These are phyloP conservation scores for Circinella umbellata DNA, from an alignment of 371 early-diverging fungal species.

Conservation along the genomic window DNA sequence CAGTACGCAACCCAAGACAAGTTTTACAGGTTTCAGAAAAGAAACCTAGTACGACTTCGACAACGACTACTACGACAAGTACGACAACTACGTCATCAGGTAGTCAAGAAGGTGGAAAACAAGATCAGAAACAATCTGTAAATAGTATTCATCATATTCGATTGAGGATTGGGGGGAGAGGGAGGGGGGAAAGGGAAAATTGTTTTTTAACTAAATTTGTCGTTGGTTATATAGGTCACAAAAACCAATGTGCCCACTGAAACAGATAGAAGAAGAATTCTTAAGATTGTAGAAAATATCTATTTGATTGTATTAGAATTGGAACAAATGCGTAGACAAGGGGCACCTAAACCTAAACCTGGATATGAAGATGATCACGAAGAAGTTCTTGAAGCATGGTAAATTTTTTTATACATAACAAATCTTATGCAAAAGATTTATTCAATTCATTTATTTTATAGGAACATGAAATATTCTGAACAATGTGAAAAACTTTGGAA, in stretches of 20 bases:
- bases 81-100: neutral
- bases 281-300: constrained; percentile 79
- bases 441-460: constrained; percentile 12
- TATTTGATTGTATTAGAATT: constrained; percentile 77
- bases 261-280: constrained; percentile 61
- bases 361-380: constrained; percentile 57
- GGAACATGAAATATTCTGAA: constrained; percentile 61
- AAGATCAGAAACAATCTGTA: neutral
- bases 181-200: no score
- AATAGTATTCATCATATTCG: no score
- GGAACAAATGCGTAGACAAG: constrained; percentile 82
- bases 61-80: no score
- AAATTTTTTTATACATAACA: neutral
- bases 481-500: constrained; percentile 68
- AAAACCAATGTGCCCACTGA: constrained; percentile 19
- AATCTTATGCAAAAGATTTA: no score
- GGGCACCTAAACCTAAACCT: constrained; percentile 52
- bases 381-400: constrained; percentile 58
- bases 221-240: neutral
- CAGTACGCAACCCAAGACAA: constrained; percentile 89
- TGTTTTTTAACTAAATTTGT: no score
- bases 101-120: neutral
- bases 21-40: constrained; percentile 72
- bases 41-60: neutral
- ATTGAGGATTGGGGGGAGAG: no score